phyloP scores from a whole-genome alignment of 179 eudicot genomes.

The Drosera spatulata region DNA sequence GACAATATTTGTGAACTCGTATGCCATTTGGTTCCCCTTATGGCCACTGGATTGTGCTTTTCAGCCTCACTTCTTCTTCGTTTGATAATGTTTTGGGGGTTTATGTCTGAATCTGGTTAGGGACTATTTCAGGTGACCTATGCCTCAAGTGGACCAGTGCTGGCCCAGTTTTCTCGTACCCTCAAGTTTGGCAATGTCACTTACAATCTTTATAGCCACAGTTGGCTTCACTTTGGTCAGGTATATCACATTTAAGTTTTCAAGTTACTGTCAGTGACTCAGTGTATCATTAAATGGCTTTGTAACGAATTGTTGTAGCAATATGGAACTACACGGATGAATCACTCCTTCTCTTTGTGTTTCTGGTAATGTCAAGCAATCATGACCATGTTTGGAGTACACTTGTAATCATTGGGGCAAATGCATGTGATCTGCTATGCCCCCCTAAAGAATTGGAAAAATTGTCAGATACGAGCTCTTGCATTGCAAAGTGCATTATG shows the following conservation, averaged over 20 bases:
- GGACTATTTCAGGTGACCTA: slow-evolving; percentile 2
- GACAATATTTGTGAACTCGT: too few species aligned
- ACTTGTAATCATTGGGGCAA: too few species aligned
- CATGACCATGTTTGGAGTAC: too few species aligned
- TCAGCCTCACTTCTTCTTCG: not conserved
- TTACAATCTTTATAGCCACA: slow-evolving; percentile 8
- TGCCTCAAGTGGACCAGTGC: slow-evolving; percentile 4
- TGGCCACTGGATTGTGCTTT: not conserved
- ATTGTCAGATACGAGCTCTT: too few species aligned
- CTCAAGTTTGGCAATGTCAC: slow-evolving; percentile 2
- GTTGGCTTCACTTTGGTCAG: slow-evolving; percentile 7
- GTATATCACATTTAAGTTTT: not conserved
- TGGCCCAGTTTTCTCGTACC: slow-evolving; percentile 5
- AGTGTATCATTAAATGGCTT: not conserved
- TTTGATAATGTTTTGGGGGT: slow-evolving; percentile 1
- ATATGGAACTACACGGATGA: too few species aligned
- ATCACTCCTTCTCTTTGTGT: too few species aligned
- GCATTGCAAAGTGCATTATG: too few species aligned
- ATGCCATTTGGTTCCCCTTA: too few species aligned
- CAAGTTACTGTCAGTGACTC: not conserved
- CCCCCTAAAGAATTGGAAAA: too few species aligned
- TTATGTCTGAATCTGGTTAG: slow-evolving; percentile 2
- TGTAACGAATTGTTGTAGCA: too few species aligned
- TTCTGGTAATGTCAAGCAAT: too few species aligned
- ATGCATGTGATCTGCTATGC: too few species aligned